phyloP scores from a whole-genome alignment of 768 basidiomycete species.

The Lactifluus volemus region DNA sequence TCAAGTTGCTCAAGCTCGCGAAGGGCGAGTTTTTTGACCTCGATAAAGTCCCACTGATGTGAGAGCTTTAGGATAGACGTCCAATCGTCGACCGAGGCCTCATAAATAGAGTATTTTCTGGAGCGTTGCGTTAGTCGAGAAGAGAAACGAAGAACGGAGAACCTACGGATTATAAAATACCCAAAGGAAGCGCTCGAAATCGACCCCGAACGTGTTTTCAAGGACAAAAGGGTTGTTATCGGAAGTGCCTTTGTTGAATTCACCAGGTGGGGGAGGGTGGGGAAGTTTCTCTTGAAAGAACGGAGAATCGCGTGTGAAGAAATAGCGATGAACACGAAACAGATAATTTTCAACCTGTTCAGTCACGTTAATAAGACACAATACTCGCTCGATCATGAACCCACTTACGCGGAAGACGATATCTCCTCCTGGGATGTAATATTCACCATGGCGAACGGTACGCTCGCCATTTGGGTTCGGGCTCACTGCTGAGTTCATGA shows the following conservation, averaged over 20 bases:
- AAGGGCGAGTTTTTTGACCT: slow-evolving; percentile 42
- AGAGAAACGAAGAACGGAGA: neutral
- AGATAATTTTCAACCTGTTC: slow-evolving; percentile 13
- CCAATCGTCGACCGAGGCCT: slow-evolving; percentile 46
- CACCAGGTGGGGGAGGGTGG: slow-evolving; percentile 21
- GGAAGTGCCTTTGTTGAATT: slow-evolving; percentile 24
- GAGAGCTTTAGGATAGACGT: slow-evolving; percentile 43
- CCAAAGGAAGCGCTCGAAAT: slow-evolving; percentile 28
- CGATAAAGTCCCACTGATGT: slow-evolving; percentile 44
- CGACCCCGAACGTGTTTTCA: slow-evolving; percentile 21
- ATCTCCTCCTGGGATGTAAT: slow-evolving; percentile 48
- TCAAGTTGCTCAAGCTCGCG: slow-evolving; percentile 41
- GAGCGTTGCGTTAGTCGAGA: neutral
- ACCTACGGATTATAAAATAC: slow-evolving; percentile 29
- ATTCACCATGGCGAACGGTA: slow-evolving; percentile 28
- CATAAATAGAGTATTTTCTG: slow-evolving; percentile 50
- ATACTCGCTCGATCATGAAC: neutral
- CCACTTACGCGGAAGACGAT: slow-evolving; percentile 29
- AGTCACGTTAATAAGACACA: neutral
- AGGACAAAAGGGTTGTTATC: slow-evolving; percentile 26
- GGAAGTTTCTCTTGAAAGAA: slow-evolving; percentile 25
- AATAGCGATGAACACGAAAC: slow-evolving; percentile 21
- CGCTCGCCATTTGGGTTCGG: slow-evolving; percentile 19
- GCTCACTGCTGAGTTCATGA: slow-evolving; percentile 16
- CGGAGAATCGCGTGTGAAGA: slow-evolving; percentile 27